Conservation (phyloP, 2,329 filamentous ascomycete genomes). For the Fusarium verrucosum region DNA sequence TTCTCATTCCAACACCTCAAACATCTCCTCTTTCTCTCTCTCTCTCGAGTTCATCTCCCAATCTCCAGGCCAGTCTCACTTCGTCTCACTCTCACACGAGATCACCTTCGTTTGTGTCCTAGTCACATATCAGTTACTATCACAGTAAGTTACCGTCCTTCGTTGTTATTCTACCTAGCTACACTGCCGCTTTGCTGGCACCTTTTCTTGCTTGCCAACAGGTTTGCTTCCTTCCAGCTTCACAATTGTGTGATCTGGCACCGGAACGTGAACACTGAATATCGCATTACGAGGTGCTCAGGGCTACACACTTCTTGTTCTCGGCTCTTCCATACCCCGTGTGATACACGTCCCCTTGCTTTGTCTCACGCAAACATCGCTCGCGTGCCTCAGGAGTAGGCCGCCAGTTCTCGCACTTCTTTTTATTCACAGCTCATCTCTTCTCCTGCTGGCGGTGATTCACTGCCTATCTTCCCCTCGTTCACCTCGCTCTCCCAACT, state of each 20-base stretch:
- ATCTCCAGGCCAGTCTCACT: conserved; percentile 26
- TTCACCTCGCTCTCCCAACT: conserved; percentile 5
- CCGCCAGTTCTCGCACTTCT: conserved; percentile 13
- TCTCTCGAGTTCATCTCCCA: conserved; percentile 17
- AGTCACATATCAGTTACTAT: conserved; percentile 33
- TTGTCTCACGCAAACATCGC: conserved; percentile 48
- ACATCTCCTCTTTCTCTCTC: conserved; percentile 37
- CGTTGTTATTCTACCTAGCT: neutral
- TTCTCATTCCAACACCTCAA: conserved; percentile 39
- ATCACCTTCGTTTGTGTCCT: conserved; percentile 36
- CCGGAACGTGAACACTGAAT: conserved; percentile 15
- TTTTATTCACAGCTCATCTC: conserved; percentile 23
- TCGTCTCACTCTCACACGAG: conserved; percentile 31
- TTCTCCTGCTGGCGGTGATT: conserved; percentile 20
- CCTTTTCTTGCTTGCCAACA: neutral
- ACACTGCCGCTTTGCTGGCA: neutral
- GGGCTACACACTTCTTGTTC: conserved; percentile 22
- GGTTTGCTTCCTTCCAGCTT: conserved; percentile 14
- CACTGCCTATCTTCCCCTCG: conserved; percentile 13
- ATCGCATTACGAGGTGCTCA: conserved; percentile 30
- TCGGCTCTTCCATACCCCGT: conserved; percentile 30
- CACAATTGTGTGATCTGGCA: conserved; percentile 3
- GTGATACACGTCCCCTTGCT: conserved; percentile 40
- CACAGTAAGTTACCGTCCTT: conserved; percentile 19
- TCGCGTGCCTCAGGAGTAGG: conserved; percentile 16